phyloP scores from a whole-genome alignment of 306 rosid species.

The Mucuna pruriens region DNA sequence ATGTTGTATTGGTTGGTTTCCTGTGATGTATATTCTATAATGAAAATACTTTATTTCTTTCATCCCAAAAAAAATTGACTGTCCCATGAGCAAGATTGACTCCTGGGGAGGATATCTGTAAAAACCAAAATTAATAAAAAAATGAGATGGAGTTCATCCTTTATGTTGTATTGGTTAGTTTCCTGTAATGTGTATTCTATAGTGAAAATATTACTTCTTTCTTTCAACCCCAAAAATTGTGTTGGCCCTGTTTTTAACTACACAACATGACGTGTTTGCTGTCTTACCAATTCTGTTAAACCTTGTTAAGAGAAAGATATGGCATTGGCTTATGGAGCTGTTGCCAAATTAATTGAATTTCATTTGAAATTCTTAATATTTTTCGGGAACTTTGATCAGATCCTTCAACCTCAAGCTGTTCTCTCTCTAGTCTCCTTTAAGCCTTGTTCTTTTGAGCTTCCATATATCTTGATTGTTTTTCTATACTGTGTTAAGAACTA shows the following conservation, averaged over 20 bases:
- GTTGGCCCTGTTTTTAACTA: background rate
- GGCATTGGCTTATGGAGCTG: background rate
- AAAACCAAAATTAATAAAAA: background rate
- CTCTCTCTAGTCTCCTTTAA: background rate
- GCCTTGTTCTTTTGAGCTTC: constrained; percentile 13
- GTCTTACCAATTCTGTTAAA: background rate
- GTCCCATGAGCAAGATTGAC: background rate
- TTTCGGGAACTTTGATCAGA: background rate
- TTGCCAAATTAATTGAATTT: constrained; percentile 3
- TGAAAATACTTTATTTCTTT: background rate
- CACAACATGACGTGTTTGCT: background rate
- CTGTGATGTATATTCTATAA: background rate
- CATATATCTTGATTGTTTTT: background rate
- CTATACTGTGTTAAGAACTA: background rate
- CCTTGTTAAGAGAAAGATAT: constrained; percentile 10
- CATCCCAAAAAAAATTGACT: background rate
- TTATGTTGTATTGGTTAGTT: constrained; percentile 27
- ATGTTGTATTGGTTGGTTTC: constrained; percentile 27
- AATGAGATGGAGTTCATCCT: background rate
- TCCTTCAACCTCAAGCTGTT: background rate
- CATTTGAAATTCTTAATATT: background rate
- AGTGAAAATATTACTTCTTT: background rate
- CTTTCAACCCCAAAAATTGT: background rate
- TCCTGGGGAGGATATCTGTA: background rate
- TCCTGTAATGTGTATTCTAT: background rate